Conservation (phyloP, 768 basidiomycete species). For the Heimioporus sp. region DNA sequence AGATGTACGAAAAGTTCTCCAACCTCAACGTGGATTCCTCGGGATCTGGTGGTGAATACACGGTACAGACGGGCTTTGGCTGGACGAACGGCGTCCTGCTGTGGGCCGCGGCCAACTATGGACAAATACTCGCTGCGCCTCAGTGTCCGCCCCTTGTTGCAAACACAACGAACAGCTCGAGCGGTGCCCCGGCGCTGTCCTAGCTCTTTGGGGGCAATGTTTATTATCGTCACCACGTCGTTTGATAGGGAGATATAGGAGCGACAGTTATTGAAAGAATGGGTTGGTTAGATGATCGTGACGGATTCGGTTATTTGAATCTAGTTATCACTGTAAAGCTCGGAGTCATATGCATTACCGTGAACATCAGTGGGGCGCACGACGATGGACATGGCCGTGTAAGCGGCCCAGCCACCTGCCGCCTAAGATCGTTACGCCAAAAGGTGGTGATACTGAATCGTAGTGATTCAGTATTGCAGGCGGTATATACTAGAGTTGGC, state of each 20-base stretch:
- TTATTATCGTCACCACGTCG: not conserved
- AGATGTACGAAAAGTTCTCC: slow-evolving; percentile 93
- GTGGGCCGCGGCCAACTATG: slow-evolving; percentile 72
- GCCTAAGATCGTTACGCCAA: too few species aligned
- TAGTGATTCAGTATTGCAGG: too few species aligned
- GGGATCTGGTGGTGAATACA: slow-evolving; percentile 84
- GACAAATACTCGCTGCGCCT: slow-evolving; percentile 55
- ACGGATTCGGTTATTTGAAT: too few species aligned
- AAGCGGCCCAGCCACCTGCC: too few species aligned
- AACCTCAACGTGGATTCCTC: slow-evolving; percentile 73
- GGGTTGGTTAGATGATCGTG: too few species aligned
- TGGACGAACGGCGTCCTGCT: slow-evolving; percentile 87
- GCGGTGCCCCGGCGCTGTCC: not conserved
- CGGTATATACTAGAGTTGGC: too few species aligned
- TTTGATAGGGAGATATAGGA: not conserved
- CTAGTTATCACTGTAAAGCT: too few species aligned
- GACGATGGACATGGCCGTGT: too few species aligned
- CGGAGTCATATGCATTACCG: too few species aligned
- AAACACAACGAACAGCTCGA: not conserved
- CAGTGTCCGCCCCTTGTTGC: slow-evolving; percentile 52
- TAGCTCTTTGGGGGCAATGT: not conserved
- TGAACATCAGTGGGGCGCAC: too few species aligned
- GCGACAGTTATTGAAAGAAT: too few species aligned
- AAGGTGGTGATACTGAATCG: too few species aligned
- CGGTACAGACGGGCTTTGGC: slow-evolving; percentile 83